Percentiles rank a stretch among this genome's conserved stretches.
These are phyloP conservation scores for Przewalskia tangutica DNA, from an alignment of 257 asterid genomes.

Conservation along the genomic window DNA sequence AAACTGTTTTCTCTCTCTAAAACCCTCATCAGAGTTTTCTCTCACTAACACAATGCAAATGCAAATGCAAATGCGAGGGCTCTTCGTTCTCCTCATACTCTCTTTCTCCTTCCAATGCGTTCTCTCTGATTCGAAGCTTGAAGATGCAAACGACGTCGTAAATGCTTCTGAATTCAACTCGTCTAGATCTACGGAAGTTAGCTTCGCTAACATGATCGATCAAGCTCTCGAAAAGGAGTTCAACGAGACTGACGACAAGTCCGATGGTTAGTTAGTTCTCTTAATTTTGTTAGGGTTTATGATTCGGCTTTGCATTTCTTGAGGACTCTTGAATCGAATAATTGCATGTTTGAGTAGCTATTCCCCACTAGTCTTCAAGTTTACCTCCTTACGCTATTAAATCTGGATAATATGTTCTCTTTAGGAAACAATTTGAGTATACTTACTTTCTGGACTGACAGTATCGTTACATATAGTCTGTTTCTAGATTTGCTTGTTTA, in stretches of 20 bases:
- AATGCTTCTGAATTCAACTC: conserved; percentile 23
- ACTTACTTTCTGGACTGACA: not conserved
- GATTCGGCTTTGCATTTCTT: not conserved
- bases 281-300: not conserved
- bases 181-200: conserved; percentile 29
- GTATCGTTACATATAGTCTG: not conserved
- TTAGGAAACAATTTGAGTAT: not conserved
- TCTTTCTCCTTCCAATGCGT: conserved; percentile 6
- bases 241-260: conserved; percentile 57
- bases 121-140: conserved; percentile 17
- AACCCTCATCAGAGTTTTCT: conserved; percentile 6
- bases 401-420: not conserved
- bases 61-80: conserved; percentile 7
- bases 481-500: not conserved
- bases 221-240: conserved; percentile 74
- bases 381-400: not conserved
- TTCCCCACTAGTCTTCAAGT: not conserved
- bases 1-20: not conserved
- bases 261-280: conserved; percentile 49
- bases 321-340: not conserved
- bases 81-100: conserved; percentile 13
- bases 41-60: conserved; percentile 6
- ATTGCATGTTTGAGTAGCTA: not conserved
- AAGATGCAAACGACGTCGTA: conserved; percentile 13
- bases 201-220: conserved; percentile 52